Conservation (phyloP, 73 alveolate genomes). For the Breviolum minutum region DNA sequence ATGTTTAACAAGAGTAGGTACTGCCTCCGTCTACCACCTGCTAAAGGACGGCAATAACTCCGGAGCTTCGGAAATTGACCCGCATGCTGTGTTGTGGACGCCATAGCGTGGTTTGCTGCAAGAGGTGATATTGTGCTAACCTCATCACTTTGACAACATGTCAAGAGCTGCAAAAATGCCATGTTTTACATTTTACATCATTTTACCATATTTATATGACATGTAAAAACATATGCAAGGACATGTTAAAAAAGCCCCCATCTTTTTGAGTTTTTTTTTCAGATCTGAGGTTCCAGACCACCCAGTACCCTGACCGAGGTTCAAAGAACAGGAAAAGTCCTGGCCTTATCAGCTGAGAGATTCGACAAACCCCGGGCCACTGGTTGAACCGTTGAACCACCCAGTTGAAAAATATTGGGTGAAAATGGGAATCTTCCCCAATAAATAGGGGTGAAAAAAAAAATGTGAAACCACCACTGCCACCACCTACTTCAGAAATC, state of each 20-base stretch:
- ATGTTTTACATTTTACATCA: too few species aligned
- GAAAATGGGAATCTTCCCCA: too few species aligned
- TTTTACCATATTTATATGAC: too few species aligned
- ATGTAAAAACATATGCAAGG: too few species aligned
- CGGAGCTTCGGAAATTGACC: not conserved
- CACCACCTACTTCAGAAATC: not conserved
- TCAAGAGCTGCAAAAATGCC: not conserved
- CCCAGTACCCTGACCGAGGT: constrained; percentile 88
- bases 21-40: too few species aligned
- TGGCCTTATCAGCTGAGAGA: not conserved
- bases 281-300: not conserved
- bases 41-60: not conserved
- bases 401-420: too few species aligned
- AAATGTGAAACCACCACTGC: not conserved
- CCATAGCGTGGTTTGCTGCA: constrained; percentile 78
- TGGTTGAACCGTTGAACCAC: too few species aligned
- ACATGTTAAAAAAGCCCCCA: not conserved
- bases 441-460: too few species aligned
- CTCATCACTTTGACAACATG: not conserved
- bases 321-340: constrained; percentile 83
- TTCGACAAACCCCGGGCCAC: too few species aligned
- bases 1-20: too few species aligned
- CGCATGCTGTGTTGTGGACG: not conserved
- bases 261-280: not conserved
- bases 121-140: constrained; percentile 81